Evolutionary conservation across 441 rosid genomes (phyloP).

Genomic region (Macaranga tanarius): DNA sequence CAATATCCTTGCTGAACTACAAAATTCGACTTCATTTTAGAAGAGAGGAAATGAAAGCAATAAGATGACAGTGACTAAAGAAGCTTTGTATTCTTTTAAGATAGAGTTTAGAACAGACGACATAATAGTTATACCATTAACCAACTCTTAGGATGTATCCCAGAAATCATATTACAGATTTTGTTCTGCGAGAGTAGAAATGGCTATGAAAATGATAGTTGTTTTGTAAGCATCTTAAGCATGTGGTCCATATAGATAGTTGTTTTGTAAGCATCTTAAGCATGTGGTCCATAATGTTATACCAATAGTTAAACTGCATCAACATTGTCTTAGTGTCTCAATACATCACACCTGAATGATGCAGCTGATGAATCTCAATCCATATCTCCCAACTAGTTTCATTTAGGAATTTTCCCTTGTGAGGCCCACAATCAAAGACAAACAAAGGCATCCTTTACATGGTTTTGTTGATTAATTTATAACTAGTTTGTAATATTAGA

Average conservation of each 20-base stretch:
- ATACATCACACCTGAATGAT: not conserved
- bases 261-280: not conserved
- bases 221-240: not conserved
- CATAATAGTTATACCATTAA: not conserved
- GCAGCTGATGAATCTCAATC: not conserved
- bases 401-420: not conserved
- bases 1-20: slow-evolving; percentile 78
- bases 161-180: not conserved
- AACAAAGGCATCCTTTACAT: not conserved
- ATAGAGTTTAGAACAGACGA: not conserved
- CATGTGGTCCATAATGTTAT: not conserved
- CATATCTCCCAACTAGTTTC: not conserved
- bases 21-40: slow-evolving; percentile 26
- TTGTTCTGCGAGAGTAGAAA: not conserved
- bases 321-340: not conserved
- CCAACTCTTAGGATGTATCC: not conserved
- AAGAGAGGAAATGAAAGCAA: not conserved
- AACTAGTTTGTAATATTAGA: not conserved
- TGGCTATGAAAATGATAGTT: not conserved
- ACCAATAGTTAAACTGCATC: not conserved
- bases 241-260: not conserved
- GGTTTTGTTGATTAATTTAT: not conserved
- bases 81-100: too few relatives aligned
- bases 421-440: not conserved
- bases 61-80: not conserved